Conservation (phyloP, 306 rosid genomes). For the Lupinus albus region DNA sequence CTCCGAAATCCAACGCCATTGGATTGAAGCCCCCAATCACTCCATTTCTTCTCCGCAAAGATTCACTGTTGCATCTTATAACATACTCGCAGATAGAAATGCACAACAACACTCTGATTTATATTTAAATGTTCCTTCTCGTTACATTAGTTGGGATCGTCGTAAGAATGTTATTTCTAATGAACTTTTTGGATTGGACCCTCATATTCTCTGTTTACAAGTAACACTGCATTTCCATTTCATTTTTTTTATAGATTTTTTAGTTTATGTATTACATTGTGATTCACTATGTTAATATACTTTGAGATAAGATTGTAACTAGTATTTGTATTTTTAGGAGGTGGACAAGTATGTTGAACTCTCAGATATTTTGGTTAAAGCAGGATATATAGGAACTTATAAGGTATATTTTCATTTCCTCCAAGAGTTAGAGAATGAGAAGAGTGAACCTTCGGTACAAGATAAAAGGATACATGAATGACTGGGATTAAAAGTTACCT, state of each 20-base stretch:
- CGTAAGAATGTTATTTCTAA: slow-evolving; percentile 64
- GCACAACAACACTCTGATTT: slow-evolving; percentile 67
- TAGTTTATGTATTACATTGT: too few relatives aligned
- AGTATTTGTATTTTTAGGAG: slow-evolving; percentile 53
- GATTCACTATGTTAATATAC: too few relatives aligned
- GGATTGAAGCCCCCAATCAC: slow-evolving; percentile 60
- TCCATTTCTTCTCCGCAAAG: slow-evolving; percentile 47
- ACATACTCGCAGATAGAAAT: slow-evolving; percentile 71
- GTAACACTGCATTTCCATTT: slow-evolving; percentile 35
- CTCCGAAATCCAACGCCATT: slow-evolving; percentile 59
- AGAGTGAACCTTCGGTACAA: too few relatives aligned
- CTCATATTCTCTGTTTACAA: slow-evolving; percentile 81
- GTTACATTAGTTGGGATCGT: slow-evolving; percentile 61
- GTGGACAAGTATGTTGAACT: slow-evolving; percentile 81
- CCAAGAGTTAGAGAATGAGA: too few relatives aligned
- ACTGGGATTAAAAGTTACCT: too few relatives aligned
- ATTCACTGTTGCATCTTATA: slow-evolving; percentile 75
- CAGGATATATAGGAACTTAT: slow-evolving; percentile 72
- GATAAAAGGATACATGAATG: too few relatives aligned
- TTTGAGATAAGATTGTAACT: background rate
- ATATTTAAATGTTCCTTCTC: slow-evolving; percentile 68
- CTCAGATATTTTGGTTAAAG: slow-evolving; percentile 58
- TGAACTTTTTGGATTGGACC: slow-evolving; percentile 64
- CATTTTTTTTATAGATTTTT: background rate
- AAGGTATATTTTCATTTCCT: slow-evolving; percentile 54